A percentile compares a stretch with the other conserved stretches of the same genome.
Conservation (phyloP, 108 stramenopile genomes). For the Skeletonema potamos region DNA sequence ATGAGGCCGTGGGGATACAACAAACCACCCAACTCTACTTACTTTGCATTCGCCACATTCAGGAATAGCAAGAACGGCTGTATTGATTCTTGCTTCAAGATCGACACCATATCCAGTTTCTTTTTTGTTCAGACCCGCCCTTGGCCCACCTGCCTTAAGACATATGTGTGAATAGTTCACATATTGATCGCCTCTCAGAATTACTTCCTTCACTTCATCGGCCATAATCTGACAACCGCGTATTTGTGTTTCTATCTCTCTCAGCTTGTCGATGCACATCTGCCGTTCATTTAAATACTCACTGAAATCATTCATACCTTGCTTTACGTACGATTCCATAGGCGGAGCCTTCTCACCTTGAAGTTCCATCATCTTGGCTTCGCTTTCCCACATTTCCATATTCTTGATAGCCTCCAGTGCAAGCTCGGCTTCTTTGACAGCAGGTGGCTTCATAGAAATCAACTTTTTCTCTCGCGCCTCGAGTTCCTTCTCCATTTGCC, state of each 20-base stretch:
- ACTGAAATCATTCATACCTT: constrained; percentile 40
- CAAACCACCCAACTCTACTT: background rate
- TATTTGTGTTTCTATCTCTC: constrained; percentile 85
- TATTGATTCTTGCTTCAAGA: constrained; percentile 77
- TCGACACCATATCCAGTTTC: constrained; percentile 68
- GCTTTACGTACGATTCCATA: constrained; percentile 45
- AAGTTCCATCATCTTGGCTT: constrained; percentile 54
- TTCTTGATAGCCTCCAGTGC: constrained; percentile 71
- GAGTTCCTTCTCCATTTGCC: constrained; percentile 88
- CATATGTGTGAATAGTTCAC: constrained; percentile 85
- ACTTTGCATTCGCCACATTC: constrained; percentile 81
- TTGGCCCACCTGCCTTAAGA: constrained; percentile 74
- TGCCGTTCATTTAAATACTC: constrained; percentile 71
- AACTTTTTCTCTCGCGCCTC: constrained; percentile 84
- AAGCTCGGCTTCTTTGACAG: constrained; percentile 71
- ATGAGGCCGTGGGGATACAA: background rate
- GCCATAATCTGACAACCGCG: constrained; percentile 69
- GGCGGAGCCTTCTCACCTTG: constrained; percentile 60
- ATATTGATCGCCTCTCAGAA: constrained; percentile 81
- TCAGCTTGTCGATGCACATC: constrained; percentile 58
- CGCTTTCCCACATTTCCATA: constrained; percentile 80
- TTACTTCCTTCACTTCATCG: constrained; percentile 67
- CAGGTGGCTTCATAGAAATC: constrained; percentile 61
- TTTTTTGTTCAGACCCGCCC: constrained; percentile 35
- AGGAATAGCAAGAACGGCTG: constrained; percentile 64